phyloP scores from a whole-genome alignment of 2,329 filamentous ascomycete species.

The Diplodia sapinea region DNA sequence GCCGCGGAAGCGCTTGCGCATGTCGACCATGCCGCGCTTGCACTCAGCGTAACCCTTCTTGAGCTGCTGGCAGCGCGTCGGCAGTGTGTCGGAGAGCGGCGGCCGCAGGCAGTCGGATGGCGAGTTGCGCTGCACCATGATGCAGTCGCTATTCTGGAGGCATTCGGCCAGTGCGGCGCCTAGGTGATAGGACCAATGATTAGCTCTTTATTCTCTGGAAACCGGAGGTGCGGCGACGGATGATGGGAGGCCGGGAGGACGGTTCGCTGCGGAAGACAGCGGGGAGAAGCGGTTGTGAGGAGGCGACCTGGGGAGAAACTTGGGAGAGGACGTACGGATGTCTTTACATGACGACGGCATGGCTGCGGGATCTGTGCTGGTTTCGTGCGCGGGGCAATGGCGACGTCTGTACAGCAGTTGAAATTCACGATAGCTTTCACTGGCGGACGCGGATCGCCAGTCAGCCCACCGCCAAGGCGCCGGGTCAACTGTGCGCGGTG shows the following conservation, averaged over 20 bases:
- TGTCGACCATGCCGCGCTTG: conserved; percentile 95
- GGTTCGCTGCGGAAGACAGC: background rate
- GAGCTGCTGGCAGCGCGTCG: conserved; percentile 87
- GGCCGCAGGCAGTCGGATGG: conserved; percentile 86
- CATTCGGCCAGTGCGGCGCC: conserved; percentile 91
- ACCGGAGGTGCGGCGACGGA: background rate
- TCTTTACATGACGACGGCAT: conserved; percentile 99
- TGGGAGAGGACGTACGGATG: conserved; percentile 70
- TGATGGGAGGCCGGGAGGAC: background rate
- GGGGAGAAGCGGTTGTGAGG: background rate
- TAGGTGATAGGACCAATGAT: conserved; percentile 48
- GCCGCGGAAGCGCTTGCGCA: conserved; percentile 96
- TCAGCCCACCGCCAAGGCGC: background rate
- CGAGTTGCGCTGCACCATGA: conserved; percentile 87
- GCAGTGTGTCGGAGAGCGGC: conserved; percentile 80
- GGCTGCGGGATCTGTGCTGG: conserved; percentile 2
- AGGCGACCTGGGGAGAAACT: background rate
- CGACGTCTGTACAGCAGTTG: background rate
- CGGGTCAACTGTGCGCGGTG: background rate
- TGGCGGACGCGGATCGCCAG: background rate
- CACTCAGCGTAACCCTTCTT: conserved; percentile 93
- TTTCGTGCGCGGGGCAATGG: background rate
- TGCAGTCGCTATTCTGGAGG: conserved; percentile 94
- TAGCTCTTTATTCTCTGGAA: conserved; percentile 22
- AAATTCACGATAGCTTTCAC: conserved; percentile 6